Evolutionary conservation across 164 flowering plant genomes (phyloP), one percentile per base, ranked within the genome.

Genomic region (Vitis cinerea): DNA sequence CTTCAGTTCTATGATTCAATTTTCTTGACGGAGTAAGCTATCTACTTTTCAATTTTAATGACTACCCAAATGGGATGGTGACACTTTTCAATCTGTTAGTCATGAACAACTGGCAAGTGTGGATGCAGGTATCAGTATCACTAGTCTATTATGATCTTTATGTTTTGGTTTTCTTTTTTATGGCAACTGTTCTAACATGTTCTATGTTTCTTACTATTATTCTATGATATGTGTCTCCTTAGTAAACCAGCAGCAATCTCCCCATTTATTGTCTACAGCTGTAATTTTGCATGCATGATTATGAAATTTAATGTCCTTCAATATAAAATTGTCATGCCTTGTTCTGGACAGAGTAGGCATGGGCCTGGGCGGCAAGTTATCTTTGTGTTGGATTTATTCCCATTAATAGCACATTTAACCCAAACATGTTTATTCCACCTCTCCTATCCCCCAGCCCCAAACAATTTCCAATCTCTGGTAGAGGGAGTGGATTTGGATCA

Each of bases 21-120:
- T 82, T 78, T 70, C 93, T 89, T 90, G 83, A 92, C 92, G 66
- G 71, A 67, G 15, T 67, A 61, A 94, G 99, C 83, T 94, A 94
- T 80, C 65, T 85, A 8, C 97, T 95, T 70, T 95, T 95, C 84
- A 95, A 95, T 72, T 95, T 95, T 65, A 95, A 95, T 75, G 99
- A 95, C 81, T 95, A 90, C 78, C 98, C 98, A 50, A 95, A 88
- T 81, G 98, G 97, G 16, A 95, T 95, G 98, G 97, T 95, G 75
- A 93, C 99, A 59, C 93, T 93, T 64, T 95, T 91, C 86, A 92
- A 91, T 78, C 75, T 95, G 85, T 75, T 95, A 27, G 96, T 93
- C 68, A 86, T 93, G 98, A 87, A 87, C 10, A 89, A 88, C 71
- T 91, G 98, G 98, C 96, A 93, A 78, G 71, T 70, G 1, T 95